Base-by-base conservation (phyloP, 2,329 filamentous ascomycete genomes). In the Sporothrix luriei region DNA sequence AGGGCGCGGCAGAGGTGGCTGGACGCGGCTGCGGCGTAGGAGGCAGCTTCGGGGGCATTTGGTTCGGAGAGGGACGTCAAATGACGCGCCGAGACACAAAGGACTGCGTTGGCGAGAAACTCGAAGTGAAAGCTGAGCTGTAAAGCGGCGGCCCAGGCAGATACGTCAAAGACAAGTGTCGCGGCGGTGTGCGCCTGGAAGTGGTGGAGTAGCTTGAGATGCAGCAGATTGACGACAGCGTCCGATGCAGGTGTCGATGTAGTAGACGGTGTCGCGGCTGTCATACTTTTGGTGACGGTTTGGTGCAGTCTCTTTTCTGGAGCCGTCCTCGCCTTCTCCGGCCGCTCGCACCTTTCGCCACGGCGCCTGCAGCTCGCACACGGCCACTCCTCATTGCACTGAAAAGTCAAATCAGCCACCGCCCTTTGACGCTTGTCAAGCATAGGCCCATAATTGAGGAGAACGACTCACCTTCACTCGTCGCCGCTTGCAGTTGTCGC, bases 171-270 rank as follows among this genome's bases (percentile, higher is more conserved):
- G 3, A 75, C 48, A 29, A 76, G 72, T 3, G 75, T 75, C 13
- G 72, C 48, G 24, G 70, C 64, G 0, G 74, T 75, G n/a, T 61
- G 66, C 26, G 51, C 66, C 26, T 74, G 72, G 66, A 75, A 76
- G 69, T 75, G 74, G 71, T 75, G 73, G 21, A 74, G 70, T 5
- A 76, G 66, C 62, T 72, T 73, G 65, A 75, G 65, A 26, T 74
- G 71, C 14, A 71, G 59, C 9, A 73, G 66, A 46, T 74, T 73
- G n/a, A 73, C 68, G 10, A 33, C 57, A 29, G 69, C 38, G 40
- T 71, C 69, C 14, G 26, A 6, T n/a, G 65, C 19, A 1, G 5
- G 21, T 16, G 62, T 6, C 14, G 62, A 38, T 14, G 24, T 2
- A 13, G 19, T 21, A 11, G 59, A 7, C 13, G 51, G 24, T n/a